Percentiles rank a stretch among this genome's conserved stretches.
phyloP scores from a whole-genome alignment of 2,329 filamentous ascomycete species.

The Fusarium piperis region DNA sequence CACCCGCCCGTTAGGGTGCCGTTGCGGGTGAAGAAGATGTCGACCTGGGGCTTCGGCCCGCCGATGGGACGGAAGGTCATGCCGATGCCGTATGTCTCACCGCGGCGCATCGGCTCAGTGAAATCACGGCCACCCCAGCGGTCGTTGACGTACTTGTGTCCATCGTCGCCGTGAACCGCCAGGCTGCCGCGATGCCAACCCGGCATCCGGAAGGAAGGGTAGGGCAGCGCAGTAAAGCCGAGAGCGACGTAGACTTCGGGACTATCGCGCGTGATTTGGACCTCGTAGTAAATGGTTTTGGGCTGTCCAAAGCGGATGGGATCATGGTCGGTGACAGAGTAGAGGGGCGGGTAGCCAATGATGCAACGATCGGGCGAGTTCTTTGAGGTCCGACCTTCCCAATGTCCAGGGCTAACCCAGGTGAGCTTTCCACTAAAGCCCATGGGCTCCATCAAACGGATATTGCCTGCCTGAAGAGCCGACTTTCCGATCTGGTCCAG shows the following conservation, averaged over 20 bases:
- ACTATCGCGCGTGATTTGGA: constrained; percentile 62
- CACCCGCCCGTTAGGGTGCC: constrained; percentile 69
- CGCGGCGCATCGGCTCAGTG: constrained; percentile 68
- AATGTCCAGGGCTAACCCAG: constrained; percentile 60
- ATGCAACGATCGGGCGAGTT: constrained; percentile 70
- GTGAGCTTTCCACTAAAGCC: constrained; percentile 59
- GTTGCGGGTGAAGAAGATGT: constrained; percentile 74
- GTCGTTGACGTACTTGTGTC: constrained; percentile 79
- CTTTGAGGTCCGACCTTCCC: constrained; percentile 55
- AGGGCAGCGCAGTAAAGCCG: constrained; percentile 78
- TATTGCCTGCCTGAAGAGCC: constrained; percentile 61
- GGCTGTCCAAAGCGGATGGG: constrained; percentile 55
- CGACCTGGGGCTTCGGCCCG: constrained; percentile 44
- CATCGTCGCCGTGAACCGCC: constrained; percentile 84
- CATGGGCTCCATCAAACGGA: constrained; percentile 63
- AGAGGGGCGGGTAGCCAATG: constrained; percentile 75
- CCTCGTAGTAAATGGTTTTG: constrained; percentile 77
- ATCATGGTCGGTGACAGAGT: constrained; percentile 68
- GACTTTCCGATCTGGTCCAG: constrained; percentile 57
- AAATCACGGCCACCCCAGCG: constrained; percentile 77
- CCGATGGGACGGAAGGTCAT: constrained; percentile 65
- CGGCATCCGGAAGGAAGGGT: constrained; percentile 79
- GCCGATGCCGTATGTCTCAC: constrained; percentile 76
- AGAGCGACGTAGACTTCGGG: constrained; percentile 66
- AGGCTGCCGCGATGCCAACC: constrained; percentile 83